A percentile compares a stretch with the other conserved stretches of the same genome.
These are phyloP conservation scores for Poa annua DNA, from an alignment of 176 grass and related monocot species.

Conservation along the genomic window DNA sequence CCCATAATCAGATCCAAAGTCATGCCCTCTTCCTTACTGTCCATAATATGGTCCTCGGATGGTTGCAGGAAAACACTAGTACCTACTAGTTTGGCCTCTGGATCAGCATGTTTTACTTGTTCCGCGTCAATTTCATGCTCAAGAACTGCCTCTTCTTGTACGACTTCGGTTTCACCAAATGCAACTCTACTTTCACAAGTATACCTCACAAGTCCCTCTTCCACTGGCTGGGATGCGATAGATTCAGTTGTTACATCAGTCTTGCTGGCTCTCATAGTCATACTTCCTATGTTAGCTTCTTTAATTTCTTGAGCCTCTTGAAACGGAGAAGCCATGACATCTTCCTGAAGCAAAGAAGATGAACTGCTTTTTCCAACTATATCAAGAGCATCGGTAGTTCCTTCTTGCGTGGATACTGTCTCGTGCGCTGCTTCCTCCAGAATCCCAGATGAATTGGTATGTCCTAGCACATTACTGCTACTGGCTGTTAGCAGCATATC, in stretches of 20 bases:
- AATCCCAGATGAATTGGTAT: background rate
- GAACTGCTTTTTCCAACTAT: slow-evolving; percentile 40
- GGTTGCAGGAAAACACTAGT: slow-evolving; percentile 37
- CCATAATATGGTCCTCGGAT: slow-evolving; percentile 38
- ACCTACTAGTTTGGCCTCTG: slow-evolving; percentile 25
- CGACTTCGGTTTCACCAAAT: slow-evolving; percentile 30
- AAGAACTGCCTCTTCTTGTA: slow-evolving; percentile 38
- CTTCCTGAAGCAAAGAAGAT: slow-evolving; percentile 43
- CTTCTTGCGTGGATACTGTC: slow-evolving; percentile 26
- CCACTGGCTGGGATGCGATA: slow-evolving; percentile 12
- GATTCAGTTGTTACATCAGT: slow-evolving; percentile 24
- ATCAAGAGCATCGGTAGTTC: slow-evolving; percentile 25
- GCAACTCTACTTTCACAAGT: slow-evolving; percentile 14
- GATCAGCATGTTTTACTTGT: slow-evolving; percentile 41
- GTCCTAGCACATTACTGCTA: slow-evolving; percentile 15
- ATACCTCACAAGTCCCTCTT: slow-evolving; percentile 34
- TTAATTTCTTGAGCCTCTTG: slow-evolving; percentile 36
- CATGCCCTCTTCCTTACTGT: slow-evolving; percentile 43
- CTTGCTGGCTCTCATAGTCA: slow-evolving; percentile 25
- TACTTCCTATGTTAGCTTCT: slow-evolving; percentile 25
- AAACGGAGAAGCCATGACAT: slow-evolving; percentile 24
- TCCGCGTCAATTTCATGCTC: slow-evolving; percentile 41
- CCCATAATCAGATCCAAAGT: slow-evolving; percentile 48
- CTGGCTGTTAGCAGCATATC: slow-evolving; percentile 9
- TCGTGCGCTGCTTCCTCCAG: slow-evolving; percentile 15